Evolutionary conservation across 75 land plant genomes (phyloP).

Genomic region (Selaginella moellendorffii): DNA sequence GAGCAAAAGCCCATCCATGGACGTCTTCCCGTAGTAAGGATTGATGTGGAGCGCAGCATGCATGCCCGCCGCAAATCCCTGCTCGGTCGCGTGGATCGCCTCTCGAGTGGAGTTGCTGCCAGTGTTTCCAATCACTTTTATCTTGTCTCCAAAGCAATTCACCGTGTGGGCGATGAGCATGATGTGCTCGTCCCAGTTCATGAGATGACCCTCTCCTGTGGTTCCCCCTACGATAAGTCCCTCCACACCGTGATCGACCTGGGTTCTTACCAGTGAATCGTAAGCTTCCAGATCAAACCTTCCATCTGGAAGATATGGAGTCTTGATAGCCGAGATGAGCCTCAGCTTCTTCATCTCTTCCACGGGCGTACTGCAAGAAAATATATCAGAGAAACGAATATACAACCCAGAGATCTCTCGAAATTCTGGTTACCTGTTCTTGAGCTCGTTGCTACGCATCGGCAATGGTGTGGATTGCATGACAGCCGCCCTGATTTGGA

Average conservation of each 20-base stretch:
- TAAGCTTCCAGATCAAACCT: conserved; percentile 71
- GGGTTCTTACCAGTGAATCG: conserved; percentile 43
- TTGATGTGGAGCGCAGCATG: conserved; percentile 78
- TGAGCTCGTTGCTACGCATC: conserved; percentile 48
- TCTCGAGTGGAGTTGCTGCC: conserved; percentile 85
- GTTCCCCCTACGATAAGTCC: conserved; percentile 81
- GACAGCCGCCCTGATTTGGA: conserved; percentile 38
- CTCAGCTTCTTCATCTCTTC: conserved; percentile 51
- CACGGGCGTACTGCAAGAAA: conserved; percentile 38
- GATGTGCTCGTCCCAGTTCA: conserved; percentile 89
- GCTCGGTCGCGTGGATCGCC: conserved; percentile 74
- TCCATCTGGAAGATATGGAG: conserved; percentile 74
- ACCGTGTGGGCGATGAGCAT: conserved; percentile 81
- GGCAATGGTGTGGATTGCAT: conserved; percentile 38
- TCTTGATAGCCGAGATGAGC: conserved; percentile 72
- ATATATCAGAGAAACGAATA: neutral
- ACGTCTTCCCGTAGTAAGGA: conserved; percentile 87
- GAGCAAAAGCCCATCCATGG: conserved; percentile 35
- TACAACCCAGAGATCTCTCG: neutral
- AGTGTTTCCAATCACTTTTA: conserved; percentile 80
- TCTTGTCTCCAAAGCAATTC: conserved; percentile 46
- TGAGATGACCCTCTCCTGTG: conserved; percentile 83
- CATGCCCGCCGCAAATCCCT: conserved; percentile 84
- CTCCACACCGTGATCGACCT: conserved; percentile 56
- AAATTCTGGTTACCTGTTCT: conserved; percentile 39